Evolutionary conservation across 192 early-diverging fungal species (phyloP), one percentile per base, ranked within the genome.

Genomic region (Backusella luteola): DNA sequence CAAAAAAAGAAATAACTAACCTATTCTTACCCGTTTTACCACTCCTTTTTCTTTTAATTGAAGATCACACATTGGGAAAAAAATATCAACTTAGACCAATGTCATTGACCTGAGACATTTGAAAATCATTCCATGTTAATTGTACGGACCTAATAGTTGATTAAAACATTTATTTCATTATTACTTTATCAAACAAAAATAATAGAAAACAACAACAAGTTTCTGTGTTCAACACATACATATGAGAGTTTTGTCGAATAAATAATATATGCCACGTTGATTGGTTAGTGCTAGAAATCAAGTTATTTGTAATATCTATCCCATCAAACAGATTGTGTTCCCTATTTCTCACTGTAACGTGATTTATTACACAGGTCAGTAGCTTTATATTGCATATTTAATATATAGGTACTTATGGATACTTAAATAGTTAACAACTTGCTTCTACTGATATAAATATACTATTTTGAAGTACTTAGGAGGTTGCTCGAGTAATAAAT

Each of bases 1-100:
- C 26, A 63, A 29, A 63, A 63, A 63, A 63, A 29, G 56, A 29
- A 29, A 26, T 29, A 63, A 29, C 11, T 63, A 63, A 63, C 23
- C 56, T 63, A 63, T 63, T 63, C 26, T 63, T 63, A 63, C 56
- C 56, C 26, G 56, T 63, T 63, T 63, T 63, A 29, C 21, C 21
- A 29, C 23, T 63, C 56, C 56, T 63, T 63, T 63, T 63, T 29
- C 56, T 29, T 29, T 63, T 63, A 29, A 49, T 19, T 49, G 46
- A n/a, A 29, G 56, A 63, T 63, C 26, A 29, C 56, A 63, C 56
- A 63, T 26, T 26, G 26, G 21, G 29, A 26, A 29, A 29, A 63
- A 63, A 4, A 9, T 12, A 8, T 21, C 52, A 23, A 2, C 19
- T 59, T 23, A 26, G 19, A 26, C 3, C 56, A 59, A 23, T 59